Evolutionary conservation across 805 yeast species (phyloP).

Genomic region (Zygotorulaspora florentina): DNA sequence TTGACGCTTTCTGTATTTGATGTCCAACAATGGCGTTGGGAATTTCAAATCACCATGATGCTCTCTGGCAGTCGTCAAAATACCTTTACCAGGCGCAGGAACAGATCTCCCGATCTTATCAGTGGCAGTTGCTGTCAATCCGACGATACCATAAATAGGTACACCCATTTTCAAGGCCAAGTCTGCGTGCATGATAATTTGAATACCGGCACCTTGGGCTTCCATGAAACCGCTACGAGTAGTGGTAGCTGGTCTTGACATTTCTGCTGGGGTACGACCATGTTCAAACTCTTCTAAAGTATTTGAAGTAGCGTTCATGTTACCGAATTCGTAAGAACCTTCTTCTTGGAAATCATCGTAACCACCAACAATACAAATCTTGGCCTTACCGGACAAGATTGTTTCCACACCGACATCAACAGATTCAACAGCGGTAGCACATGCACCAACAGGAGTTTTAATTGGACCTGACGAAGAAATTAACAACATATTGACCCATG

Average conservation of each 20-base stretch:
- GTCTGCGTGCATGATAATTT: conserved; percentile 91
- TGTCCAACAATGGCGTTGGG: conserved; percentile 76
- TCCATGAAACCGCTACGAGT: conserved; percentile 98
- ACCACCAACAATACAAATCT: conserved; percentile 97
- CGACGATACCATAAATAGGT: conserved; percentile 94
- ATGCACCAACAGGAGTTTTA: conserved; percentile 99
- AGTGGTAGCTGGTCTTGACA: conserved; percentile 98
- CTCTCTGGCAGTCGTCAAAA: conserved; percentile 96
- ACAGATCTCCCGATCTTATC: conserved; percentile 98
- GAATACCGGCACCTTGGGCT: conserved; percentile 98
- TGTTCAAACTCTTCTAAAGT: conserved; percentile 81
- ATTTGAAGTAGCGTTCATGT: conserved; percentile 98
- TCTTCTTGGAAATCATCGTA: conserved; percentile 99
- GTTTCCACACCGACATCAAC: conserved; percentile 95
- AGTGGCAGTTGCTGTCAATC: conserved; percentile 92
- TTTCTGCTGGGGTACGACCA: conserved; percentile 96
- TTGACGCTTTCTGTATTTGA: conserved; percentile 92
- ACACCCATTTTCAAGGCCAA: conserved; percentile 97
- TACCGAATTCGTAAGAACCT: conserved; percentile 95
- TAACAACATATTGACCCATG: conserved; percentile 98
- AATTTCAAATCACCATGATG: conserved; percentile 74
- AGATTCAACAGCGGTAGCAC: conserved; percentile 98
- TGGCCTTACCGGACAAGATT: conserved; percentile 88
- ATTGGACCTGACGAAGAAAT: conserved; percentile 97
- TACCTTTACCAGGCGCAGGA: conserved; percentile 99